Conservation (phyloP, 2,329 filamentous ascomycete species). For the Xylaria multiplex region DNA sequence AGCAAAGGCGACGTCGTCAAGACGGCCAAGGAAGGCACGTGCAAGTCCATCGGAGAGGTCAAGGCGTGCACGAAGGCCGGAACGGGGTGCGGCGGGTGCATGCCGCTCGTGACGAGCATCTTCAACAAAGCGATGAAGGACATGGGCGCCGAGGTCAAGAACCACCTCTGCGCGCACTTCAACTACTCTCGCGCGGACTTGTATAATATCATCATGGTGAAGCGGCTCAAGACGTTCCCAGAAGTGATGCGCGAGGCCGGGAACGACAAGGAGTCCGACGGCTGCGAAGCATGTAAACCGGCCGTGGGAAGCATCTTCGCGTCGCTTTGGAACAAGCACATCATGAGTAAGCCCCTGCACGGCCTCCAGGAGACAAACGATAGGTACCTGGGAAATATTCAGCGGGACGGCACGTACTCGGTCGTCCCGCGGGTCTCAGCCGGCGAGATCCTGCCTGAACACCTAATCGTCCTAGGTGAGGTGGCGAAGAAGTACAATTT, state of each 20-base stretch:
- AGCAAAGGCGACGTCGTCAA: conserved; percentile 82
- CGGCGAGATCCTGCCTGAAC: conserved; percentile 88
- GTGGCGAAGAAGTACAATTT: conserved; percentile 86
- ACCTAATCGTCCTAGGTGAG: conserved; percentile 82
- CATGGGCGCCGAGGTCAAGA: conserved; percentile 88
- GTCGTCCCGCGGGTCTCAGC: conserved; percentile 85
- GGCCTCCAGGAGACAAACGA: conserved; percentile 93
- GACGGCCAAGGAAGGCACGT: conserved; percentile 78
- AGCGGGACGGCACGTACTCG: conserved; percentile 90
- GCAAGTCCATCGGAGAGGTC: conserved; percentile 82
- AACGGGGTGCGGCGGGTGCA: conserved; percentile 88
- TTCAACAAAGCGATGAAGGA: conserved; percentile 89
- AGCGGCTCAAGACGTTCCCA: conserved; percentile 75
- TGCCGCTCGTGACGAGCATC: conserved; percentile 88
- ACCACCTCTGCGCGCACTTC: conserved; percentile 87
- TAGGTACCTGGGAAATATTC: conserved; percentile 86
- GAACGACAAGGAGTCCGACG: conserved; percentile 75
- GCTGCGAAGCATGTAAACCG: conserved; percentile 89
- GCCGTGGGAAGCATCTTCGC: conserved; percentile 82
- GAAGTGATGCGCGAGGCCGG: conserved; percentile 84
- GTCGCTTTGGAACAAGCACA: conserved; percentile 83
- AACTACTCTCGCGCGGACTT: conserved; percentile 84
- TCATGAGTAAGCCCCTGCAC: conserved; percentile 76
- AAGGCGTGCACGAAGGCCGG: conserved; percentile 93
- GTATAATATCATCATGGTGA: conserved; percentile 89